These are phyloP conservation scores for Purshia tridentata DNA, from an alignment of 306 rosid genomes.

Conservation along the genomic window DNA sequence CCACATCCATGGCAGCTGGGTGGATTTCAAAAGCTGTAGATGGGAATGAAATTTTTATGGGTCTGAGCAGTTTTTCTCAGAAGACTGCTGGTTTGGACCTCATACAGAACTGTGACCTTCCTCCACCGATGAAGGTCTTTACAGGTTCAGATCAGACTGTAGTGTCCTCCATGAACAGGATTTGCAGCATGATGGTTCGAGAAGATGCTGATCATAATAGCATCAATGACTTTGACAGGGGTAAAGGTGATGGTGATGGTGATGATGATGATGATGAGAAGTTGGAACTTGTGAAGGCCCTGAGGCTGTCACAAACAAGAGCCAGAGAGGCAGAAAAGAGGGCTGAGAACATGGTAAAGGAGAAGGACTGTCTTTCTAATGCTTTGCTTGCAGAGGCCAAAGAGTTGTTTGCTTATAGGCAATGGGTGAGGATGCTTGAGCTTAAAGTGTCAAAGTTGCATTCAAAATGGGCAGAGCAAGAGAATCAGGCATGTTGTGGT, in stretches of 20 bases:
- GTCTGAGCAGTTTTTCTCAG: slow-evolving; percentile 38
- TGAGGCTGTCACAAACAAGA: slow-evolving; percentile 71
- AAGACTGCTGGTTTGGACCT: slow-evolving; percentile 50
- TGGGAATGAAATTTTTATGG: slow-evolving; percentile 41
- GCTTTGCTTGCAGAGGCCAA: slow-evolving; percentile 61
- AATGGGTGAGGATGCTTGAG: slow-evolving; percentile 70
- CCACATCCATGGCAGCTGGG: slow-evolving; percentile 24
- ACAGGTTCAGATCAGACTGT: slow-evolving; percentile 39
- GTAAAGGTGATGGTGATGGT: neutral
- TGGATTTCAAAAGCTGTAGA: slow-evolving; percentile 20
- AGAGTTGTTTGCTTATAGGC: slow-evolving; percentile 55
- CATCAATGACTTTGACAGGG: slow-evolving; percentile 9
- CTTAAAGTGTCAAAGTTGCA: slow-evolving; percentile 54
- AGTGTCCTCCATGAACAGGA: slow-evolving; percentile 47
- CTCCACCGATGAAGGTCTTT: slow-evolving; percentile 82
- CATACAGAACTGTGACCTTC: slow-evolving; percentile 90
- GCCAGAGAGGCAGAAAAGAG: slow-evolving; percentile 77
- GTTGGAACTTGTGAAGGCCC: slow-evolving; percentile 67
- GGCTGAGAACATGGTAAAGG: slow-evolving; percentile 48
- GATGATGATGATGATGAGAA: slow-evolving; percentile 32
- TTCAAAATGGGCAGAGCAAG: slow-evolving; percentile 26
- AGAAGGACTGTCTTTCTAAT: slow-evolving; percentile 48
- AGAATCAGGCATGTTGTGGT: neutral
- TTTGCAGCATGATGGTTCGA: slow-evolving; percentile 22
- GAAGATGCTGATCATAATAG: slow-evolving; percentile 18